Conservation (phyloP, 2,329 filamentous ascomycete genomes). For the Zasmidium citrigriseum region DNA sequence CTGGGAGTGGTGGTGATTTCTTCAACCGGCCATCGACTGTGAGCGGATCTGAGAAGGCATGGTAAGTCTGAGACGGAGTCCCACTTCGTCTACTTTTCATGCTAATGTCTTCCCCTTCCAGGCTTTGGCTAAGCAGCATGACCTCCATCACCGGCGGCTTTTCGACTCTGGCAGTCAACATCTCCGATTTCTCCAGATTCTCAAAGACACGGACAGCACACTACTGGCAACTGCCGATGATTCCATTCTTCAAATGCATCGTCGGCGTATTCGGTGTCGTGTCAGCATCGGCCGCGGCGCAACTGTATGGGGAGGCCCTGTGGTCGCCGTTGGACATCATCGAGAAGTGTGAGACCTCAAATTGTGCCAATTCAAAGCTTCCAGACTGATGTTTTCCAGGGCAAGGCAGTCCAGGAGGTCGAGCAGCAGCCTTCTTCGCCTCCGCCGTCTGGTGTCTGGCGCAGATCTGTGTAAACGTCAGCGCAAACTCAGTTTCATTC, state of each 20-base stretch:
- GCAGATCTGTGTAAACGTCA: constrained; percentile 52
- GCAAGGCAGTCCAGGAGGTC: constrained; percentile 15
- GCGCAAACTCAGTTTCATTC: constrained; percentile 53
- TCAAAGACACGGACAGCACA: constrained; percentile 16
- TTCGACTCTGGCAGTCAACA: constrained; percentile 47
- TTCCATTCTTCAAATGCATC: constrained; percentile 57
- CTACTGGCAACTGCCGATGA: constrained; percentile 33
- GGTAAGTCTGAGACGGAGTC: background rate
- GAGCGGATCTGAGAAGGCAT: constrained; percentile 29
- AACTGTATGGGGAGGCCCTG: constrained; percentile 47
- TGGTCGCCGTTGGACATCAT: constrained; percentile 24
- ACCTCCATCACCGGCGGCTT: constrained; percentile 54
- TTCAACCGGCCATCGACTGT: constrained; percentile 19
- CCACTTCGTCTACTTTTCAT: background rate
- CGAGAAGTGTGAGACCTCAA: constrained; percentile 6
- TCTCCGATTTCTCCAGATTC: constrained; percentile 20
- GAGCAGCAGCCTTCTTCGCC: constrained; percentile 25
- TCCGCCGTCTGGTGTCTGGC: constrained; percentile 57
- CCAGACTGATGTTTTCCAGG: background rate
- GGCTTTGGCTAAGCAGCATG: constrained; percentile 43
- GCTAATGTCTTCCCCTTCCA: background rate
- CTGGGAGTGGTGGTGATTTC: constrained; percentile 16
- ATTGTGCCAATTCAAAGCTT: background rate
- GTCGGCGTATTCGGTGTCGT: constrained; percentile 57
- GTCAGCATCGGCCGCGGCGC: constrained; percentile 54